Evolutionary conservation across 495 filamentous ascomycete species (phyloP).

Genomic region (Hyaloscypha bicolor): DNA sequence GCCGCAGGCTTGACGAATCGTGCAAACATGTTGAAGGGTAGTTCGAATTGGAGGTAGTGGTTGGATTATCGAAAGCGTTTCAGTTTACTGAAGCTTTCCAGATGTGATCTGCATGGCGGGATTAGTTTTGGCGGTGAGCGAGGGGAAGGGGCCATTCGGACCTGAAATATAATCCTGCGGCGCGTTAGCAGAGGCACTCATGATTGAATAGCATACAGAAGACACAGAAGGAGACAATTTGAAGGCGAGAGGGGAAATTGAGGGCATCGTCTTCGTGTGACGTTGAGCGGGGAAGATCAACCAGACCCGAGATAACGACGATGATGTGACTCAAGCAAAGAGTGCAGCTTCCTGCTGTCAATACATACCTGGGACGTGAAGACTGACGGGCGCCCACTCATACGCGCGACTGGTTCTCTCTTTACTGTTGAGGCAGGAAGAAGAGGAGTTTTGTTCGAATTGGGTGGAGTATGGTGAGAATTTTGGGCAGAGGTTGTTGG

Average conservation of each 20-base stretch:
- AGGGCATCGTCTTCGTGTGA: not conserved
- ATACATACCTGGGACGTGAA: conserved; percentile 93
- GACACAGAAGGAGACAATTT: not conserved
- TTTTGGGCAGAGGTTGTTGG: not conserved
- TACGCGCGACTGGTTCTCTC: conserved; percentile 58
- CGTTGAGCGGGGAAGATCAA: not conserved
- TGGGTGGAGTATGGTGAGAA: conserved; percentile 4
- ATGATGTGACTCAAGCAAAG: conserved; percentile 21
- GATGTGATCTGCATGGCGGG: conserved; percentile 74
- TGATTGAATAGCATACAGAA: not conserved
- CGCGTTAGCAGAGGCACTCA: conserved; percentile 30
- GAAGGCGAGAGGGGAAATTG: not conserved
- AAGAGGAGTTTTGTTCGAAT: conserved; percentile 21
- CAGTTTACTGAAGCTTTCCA: conserved; percentile 92
- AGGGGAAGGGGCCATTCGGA: conserved; percentile 42
- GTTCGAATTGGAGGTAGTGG: conserved; percentile 33
- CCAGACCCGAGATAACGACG: not conserved
- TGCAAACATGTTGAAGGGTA: conserved; percentile 64
- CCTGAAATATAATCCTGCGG: conserved; percentile 92
- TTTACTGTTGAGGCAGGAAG: conserved; percentile 14
- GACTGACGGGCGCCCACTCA: conserved; percentile 90
- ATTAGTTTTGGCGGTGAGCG: conserved; percentile 44
- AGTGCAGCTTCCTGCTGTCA: conserved; percentile 16
- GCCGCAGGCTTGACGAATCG: conserved; percentile 62
- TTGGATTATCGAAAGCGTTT: conserved; percentile 41